phyloP scores from a whole-genome alignment of 257 asterid species.

The Plantago elongata region DNA sequence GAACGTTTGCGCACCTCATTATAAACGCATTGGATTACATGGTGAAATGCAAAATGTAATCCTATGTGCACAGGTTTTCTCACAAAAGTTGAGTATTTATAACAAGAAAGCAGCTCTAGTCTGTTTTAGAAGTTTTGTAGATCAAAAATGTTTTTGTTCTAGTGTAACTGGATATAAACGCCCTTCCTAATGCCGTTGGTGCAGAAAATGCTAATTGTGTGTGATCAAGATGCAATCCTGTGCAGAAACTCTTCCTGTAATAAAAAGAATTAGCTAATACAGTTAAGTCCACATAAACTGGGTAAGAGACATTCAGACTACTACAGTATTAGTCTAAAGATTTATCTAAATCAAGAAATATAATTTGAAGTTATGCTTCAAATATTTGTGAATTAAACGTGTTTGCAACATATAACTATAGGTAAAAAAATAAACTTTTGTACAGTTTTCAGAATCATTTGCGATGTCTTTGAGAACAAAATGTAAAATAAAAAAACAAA shows the following conservation, averaged over 20 bases:
- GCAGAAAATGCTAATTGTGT: slow-evolving; percentile 62
- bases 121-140: slow-evolving; percentile 39
- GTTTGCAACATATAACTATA: too few species aligned
- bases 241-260: slow-evolving; percentile 61
- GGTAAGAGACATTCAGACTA: not conserved
- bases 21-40: slow-evolving; percentile 3
- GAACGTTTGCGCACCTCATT: slow-evolving; percentile 10
- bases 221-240: slow-evolving; percentile 31
- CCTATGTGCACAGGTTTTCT: not conserved
- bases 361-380: too few species aligned
- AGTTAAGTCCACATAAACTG: not conserved
- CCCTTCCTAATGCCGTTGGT: slow-evolving; percentile 65
- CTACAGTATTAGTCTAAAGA: not conserved
- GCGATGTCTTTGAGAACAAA: too few species aligned
- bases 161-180: slow-evolving; percentile 56
- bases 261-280: not conserved
- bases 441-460: too few species aligned
- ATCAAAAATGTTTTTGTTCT: slow-evolving; percentile 48
- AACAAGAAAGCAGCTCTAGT: slow-evolving; percentile 19
- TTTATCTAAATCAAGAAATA: too few species aligned
- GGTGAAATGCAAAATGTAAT: not conserved
- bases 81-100: slow-evolving; percentile 1
- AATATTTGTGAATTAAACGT: too few species aligned
- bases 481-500: too few species aligned
- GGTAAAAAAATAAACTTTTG: too few species aligned